phyloP scores from a whole-genome alignment of 2,329 filamentous ascomycete species.

The Fusarium mundagurra region DNA sequence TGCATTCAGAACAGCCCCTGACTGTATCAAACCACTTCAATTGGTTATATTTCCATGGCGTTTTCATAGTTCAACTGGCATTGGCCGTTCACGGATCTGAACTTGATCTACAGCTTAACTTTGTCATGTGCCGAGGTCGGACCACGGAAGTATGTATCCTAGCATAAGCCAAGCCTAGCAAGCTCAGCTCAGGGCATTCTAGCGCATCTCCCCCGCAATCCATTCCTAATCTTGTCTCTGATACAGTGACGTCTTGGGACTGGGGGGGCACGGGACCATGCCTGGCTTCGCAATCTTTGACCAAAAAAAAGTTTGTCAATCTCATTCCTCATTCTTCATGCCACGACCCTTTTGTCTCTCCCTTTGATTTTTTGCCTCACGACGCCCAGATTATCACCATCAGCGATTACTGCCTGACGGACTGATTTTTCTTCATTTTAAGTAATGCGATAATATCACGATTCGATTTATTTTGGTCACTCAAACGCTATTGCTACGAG shows the following conservation, averaged over 20 bases:
- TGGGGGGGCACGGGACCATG: slow-evolving; percentile 33
- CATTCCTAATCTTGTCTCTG: slow-evolving; percentile 15
- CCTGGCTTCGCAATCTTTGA: slow-evolving; percentile 30
- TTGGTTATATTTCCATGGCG: not conserved
- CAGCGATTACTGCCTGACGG: not conserved
- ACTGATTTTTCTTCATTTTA: not conserved
- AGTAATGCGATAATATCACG: slow-evolving; percentile 18
- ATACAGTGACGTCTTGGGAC: slow-evolving; percentile 39
- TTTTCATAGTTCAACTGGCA: not conserved
- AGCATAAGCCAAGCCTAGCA: not conserved
- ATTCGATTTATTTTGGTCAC: not conserved
- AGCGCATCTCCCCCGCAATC: slow-evolving; percentile 26
- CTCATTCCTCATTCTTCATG: slow-evolving; percentile 4
- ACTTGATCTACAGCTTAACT: slow-evolving; percentile 14
- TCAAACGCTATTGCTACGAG: slow-evolving; percentile 6
- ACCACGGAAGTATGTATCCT: slow-evolving; percentile 10
- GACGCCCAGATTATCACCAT: not conserved
- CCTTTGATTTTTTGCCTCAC: slow-evolving; percentile 25
- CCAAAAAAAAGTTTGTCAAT: slow-evolving; percentile 40
- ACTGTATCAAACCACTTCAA: not conserved
- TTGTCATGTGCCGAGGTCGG: slow-evolving; percentile 18
- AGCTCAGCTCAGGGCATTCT: slow-evolving; percentile 14
- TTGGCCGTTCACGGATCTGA: slow-evolving; percentile 14
- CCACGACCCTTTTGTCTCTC: slow-evolving; percentile 29
- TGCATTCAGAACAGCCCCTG: not conserved